phyloP scores from a whole-genome alignment of 352 stramenopile species.

The Elongisporangium senticosum region DNA sequence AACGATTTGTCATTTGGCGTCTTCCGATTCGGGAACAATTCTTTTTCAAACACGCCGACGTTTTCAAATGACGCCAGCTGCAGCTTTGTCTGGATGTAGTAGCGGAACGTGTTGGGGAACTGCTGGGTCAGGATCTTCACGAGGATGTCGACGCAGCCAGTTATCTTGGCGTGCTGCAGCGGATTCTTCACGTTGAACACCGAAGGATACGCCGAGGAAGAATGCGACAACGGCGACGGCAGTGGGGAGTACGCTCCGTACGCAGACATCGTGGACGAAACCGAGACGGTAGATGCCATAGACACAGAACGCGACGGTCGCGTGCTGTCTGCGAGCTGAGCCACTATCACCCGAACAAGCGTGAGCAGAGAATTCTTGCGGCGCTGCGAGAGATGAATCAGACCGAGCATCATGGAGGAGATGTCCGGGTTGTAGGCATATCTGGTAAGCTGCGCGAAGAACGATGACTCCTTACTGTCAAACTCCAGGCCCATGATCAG shows the following conservation, averaged over 20 bases:
- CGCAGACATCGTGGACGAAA: constrained; percentile 24
- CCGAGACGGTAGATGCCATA: constrained; percentile 38
- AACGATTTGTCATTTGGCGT: constrained; percentile 43
- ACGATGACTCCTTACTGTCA: constrained; percentile 16
- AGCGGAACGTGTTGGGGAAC: constrained; percentile 75
- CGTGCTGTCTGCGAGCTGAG: constrained; percentile 19
- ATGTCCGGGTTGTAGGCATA: constrained; percentile 67
- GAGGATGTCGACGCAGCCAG: constrained; percentile 61
- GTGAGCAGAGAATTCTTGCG: constrained; percentile 31
- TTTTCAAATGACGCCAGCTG: constrained; percentile 71
- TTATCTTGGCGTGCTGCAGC: constrained; percentile 45
- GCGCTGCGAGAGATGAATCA: constrained; percentile 59
- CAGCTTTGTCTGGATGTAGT: constrained; percentile 60
- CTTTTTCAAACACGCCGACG: constrained; percentile 60
- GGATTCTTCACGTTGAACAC: constrained; percentile 38
- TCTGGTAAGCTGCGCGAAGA: background rate
- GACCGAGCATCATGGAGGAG: constrained; percentile 47
- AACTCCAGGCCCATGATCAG: constrained; percentile 42
- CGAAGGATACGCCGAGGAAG: background rate
- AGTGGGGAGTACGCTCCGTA: background rate
- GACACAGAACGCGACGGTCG: constrained; percentile 13
- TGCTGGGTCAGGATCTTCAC: constrained; percentile 57
- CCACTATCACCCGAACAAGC: constrained; percentile 48
- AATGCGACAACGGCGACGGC: background rate
- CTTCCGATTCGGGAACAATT: constrained; percentile 53